Percentiles rank a stretch among this genome's conserved stretches.
Conservation (phyloP, 2,329 filamentous ascomycete genomes). For the Zymoseptoria crescenta region DNA sequence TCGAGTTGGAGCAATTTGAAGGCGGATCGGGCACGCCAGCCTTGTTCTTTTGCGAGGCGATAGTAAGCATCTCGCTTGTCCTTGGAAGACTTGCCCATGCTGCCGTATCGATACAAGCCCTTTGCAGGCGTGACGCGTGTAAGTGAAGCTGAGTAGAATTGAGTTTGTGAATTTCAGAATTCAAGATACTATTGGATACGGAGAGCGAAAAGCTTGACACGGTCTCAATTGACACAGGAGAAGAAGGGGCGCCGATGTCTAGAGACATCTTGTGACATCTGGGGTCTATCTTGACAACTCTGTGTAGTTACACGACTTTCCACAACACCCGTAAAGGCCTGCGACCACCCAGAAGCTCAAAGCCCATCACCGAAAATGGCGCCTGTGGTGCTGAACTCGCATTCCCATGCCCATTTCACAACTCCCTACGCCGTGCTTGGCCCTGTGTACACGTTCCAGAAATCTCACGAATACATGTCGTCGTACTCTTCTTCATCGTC, state of each 20-base stretch:
- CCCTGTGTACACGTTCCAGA: not conserved
- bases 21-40: slow-evolving; percentile 90
- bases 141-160: not conserved
- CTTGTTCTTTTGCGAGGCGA: slow-evolving; percentile 94
- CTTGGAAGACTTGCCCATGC: slow-evolving; percentile 73
- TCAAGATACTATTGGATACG: not conserved
- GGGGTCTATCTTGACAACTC: too few species aligned
- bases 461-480: slow-evolving; percentile 41
- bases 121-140: not conserved
- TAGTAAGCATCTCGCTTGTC: slow-evolving; percentile 99
- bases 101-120: not conserved
- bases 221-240: not conserved
- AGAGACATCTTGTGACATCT: too few species aligned
- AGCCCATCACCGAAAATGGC: not conserved
- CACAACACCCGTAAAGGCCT: not conserved
- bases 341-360: not conserved
- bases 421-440: not conserved
- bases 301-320: too few species aligned
- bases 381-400: not conserved
- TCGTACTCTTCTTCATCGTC: slow-evolving; percentile 47
- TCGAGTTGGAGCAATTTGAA: slow-evolving; percentile 97
- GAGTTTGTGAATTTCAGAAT: too few species aligned
- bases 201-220: not conserved
- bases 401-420: not conserved
- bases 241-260: too few species aligned